Percentiles rank a stretch among this genome's conserved stretches.
phyloP scores from a whole-genome alignment of 2,329 filamentous ascomycete species.

The Scedosporium apiospermum region DNA sequence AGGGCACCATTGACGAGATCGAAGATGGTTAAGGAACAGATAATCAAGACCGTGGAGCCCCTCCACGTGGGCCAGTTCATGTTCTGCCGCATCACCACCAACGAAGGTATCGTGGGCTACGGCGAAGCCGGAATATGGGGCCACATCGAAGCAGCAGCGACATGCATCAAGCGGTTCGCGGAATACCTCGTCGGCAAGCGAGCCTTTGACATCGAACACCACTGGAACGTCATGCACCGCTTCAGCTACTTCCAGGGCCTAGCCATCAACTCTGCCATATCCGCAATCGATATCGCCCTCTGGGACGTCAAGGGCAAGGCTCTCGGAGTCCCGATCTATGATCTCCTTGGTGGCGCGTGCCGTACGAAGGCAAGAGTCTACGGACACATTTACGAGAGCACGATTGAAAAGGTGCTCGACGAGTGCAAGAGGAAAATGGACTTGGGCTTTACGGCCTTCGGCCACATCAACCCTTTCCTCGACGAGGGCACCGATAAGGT shows the following conservation, averaged over 20 bases:
- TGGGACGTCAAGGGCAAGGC: conserved; percentile 8
- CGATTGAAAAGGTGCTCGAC: conserved; percentile 2
- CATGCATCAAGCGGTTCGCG: conserved; percentile 4
- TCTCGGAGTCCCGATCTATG: conserved; percentile 8
- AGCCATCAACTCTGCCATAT: conserved; percentile 10
- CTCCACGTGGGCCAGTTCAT: conserved; percentile 35
- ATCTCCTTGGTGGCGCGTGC: conserved; percentile 9
- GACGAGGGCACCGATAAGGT: conserved; percentile 2
- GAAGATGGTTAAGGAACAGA: background rate
- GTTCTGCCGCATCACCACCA: conserved; percentile 16
- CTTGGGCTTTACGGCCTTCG: conserved; percentile 1
- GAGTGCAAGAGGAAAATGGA: conserved; percentile 6
- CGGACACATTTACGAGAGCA: conserved; percentile 8
- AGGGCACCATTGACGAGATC: too few relatives aligned
- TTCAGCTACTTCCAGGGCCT: conserved; percentile 11
- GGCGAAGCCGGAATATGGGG: conserved; percentile 1
- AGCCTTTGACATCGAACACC: conserved; percentile 9
- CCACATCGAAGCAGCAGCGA: conserved; percentile 1
- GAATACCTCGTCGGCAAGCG: conserved; percentile 1
- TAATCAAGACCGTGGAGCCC: background rate
- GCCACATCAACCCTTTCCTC: conserved; percentile 5
- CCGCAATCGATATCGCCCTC: conserved; percentile 10
- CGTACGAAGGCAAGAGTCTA: conserved; percentile 9
- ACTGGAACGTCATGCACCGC: conserved; percentile 12
- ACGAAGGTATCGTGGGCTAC: conserved; percentile 1